phyloP scores from a whole-genome alignment of 305 asterid genomes.

The Coffea humblotiana region DNA sequence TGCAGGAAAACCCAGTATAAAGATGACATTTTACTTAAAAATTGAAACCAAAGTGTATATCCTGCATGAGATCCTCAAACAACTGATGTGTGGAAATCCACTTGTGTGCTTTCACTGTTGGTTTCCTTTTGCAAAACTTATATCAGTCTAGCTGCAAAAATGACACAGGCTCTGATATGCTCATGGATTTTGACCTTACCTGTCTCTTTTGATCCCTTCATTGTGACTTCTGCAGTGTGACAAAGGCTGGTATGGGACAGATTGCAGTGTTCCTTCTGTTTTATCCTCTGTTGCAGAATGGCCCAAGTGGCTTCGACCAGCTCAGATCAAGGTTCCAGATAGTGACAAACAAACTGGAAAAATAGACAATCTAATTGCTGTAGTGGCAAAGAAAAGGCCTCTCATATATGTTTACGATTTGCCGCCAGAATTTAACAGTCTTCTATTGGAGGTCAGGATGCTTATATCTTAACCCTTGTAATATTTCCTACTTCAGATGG shows the following conservation, averaged over 20 bases:
- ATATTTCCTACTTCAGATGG: constrained; percentile 8
- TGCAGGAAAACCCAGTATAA: background rate
- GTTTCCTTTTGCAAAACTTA: background rate
- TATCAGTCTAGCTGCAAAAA: background rate
- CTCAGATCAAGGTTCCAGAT: constrained; percentile 56
- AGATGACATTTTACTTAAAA: background rate
- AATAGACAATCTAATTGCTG: constrained; percentile 43
- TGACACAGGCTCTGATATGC: background rate
- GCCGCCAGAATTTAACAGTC: constrained; percentile 84
- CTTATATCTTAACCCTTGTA: constrained; percentile 11
- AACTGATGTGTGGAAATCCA: background rate
- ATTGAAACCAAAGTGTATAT: background rate
- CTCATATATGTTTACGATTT: constrained; percentile 88
- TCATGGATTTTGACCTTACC: background rate
- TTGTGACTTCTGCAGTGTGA: constrained; percentile 57
- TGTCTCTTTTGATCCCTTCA: background rate
- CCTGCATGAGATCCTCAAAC: background rate
- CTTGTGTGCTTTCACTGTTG: background rate
- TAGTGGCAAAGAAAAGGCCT: constrained; percentile 77
- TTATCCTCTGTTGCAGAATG: constrained; percentile 63
- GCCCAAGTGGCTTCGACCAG: constrained; percentile 93
- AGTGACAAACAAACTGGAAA: constrained; percentile 34
- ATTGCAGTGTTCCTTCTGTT: constrained; percentile 90
- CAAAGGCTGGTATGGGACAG: constrained; percentile 88
- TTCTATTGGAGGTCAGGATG: constrained; percentile 73